These are phyloP conservation scores for Coleophoma eucalyptorum DNA, from an alignment of 2,329 filamentous ascomycete genomes.

Conservation along the genomic window DNA sequence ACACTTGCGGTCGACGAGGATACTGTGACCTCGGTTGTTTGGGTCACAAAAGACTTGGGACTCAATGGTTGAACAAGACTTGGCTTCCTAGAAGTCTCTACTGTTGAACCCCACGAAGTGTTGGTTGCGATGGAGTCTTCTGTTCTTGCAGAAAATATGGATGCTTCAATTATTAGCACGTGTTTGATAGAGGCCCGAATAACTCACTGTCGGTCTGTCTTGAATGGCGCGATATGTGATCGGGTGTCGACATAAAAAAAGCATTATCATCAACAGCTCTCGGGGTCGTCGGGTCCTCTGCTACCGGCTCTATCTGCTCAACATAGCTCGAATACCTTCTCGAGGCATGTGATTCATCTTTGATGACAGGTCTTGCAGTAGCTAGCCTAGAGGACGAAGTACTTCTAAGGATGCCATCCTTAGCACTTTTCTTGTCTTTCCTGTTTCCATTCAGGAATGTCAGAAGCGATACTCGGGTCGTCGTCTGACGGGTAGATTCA, in stretches of 20 bases:
- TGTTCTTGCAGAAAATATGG: constrained; percentile 42
- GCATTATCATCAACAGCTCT: constrained; percentile 5
- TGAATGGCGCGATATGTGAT: not conserved
- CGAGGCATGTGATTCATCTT: not conserved
- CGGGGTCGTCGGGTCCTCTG: not conserved
- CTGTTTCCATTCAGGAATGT: constrained; percentile 32
- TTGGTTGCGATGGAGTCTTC: constrained; percentile 29
- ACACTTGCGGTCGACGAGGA: constrained; percentile 28
- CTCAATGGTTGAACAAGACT: constrained; percentile 34
- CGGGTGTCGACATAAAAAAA: not conserved
- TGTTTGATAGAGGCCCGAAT: constrained; percentile 8
- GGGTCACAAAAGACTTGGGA: constrained; percentile 37
- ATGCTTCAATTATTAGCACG: constrained; percentile 30
- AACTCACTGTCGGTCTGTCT: not conserved
- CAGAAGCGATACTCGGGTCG: constrained; percentile 8
- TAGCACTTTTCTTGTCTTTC: not conserved
- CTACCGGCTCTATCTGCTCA: not conserved
- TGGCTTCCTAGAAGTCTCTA: constrained; percentile 23
- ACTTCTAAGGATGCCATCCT: not conserved
- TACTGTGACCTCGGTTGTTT: constrained; percentile 34
- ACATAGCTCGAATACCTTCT: not conserved
- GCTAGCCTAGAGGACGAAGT: not conserved
- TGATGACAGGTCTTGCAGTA: not conserved
- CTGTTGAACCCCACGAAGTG: constrained; percentile 27
- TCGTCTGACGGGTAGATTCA: constrained; percentile 8